Conservation (phyloP, 306 rosid genomes). For the Gillenia trifoliata region DNA sequence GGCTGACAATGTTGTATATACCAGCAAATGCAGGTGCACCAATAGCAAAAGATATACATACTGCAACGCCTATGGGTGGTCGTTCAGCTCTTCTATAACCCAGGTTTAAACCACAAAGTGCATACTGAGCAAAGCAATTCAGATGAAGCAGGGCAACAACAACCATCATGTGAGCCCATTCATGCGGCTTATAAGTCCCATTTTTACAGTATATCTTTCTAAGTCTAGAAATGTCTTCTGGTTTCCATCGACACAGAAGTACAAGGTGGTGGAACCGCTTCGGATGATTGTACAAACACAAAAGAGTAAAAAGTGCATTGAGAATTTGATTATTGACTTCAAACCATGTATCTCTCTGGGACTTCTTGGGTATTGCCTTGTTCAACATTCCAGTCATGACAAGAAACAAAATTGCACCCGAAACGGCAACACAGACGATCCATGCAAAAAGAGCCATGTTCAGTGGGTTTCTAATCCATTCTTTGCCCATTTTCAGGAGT, state of each 20-base stretch:
- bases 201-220: conserved; percentile 75
- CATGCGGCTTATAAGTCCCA: conserved; percentile 83
- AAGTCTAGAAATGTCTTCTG: conserved; percentile 56
- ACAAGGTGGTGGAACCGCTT: conserved; percentile 73
- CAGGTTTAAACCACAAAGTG: conserved; percentile 77
- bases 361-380: conserved; percentile 48
- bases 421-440: conserved; percentile 69
- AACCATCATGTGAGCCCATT: conserved; percentile 90
- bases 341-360: conserved; percentile 73
- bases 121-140: conserved; percentile 90
- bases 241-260: conserved; percentile 72
- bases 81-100: conserved; percentile 79
- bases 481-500: conserved; percentile 42
- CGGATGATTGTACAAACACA: conserved; percentile 92
- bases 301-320: conserved; percentile 84
- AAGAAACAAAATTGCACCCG: conserved; percentile 83
- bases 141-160: conserved; percentile 74
- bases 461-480: conserved; percentile 75
- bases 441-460: conserved; percentile 85
- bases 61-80: conserved; percentile 80
- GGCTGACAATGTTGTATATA: conserved; percentile 65
- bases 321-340: conserved; percentile 93
- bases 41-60: conserved; percentile 65
- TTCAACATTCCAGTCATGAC: conserved; percentile 97
- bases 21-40: conserved; percentile 81